Conservation (phyloP, 257 asterid species). For the Salvia hispanica region DNA sequence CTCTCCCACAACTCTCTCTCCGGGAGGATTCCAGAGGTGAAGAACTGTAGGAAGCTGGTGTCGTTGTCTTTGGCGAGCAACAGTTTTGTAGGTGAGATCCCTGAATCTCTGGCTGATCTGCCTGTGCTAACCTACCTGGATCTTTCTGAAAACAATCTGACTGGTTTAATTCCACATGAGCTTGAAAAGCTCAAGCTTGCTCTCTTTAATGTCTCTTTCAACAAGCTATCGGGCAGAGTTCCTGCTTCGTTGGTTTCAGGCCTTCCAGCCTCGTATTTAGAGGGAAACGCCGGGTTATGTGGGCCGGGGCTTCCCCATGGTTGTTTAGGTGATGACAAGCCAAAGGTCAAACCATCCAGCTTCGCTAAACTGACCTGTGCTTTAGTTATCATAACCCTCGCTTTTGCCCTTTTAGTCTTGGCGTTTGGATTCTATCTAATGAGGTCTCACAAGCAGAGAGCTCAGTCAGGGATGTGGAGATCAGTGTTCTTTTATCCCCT, state of each 20-base stretch:
- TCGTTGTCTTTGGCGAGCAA: conserved; percentile 74
- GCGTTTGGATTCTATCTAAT: conserved; percentile 50
- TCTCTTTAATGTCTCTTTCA: conserved; percentile 73
- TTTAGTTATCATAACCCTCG: conserved; percentile 49
- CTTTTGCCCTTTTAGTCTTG: conserved; percentile 43
- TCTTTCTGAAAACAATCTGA: conserved; percentile 73
- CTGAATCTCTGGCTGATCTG: conserved; percentile 61
- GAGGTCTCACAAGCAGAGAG: conserved; percentile 39
- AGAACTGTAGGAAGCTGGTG: conserved; percentile 61
- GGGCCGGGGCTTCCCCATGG: conserved; percentile 69
- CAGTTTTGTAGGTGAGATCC: conserved; percentile 66
- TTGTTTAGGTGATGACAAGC: conserved; percentile 45
- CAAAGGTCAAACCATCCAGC: conserved; percentile 31
- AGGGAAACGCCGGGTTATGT: conserved; percentile 79
- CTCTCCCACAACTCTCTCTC: conserved; percentile 68
- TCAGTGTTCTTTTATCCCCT: conserved; percentile 84
- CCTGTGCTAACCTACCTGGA: conserved; percentile 83
- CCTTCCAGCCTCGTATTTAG: conserved; percentile 78
- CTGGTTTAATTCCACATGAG: conserved; percentile 64
- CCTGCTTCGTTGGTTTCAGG: conserved; percentile 64
- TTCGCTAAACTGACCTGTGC: conserved; percentile 51
- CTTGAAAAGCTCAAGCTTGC: conserved; percentile 81
- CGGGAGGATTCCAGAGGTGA: conserved; percentile 68
- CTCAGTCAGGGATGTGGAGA: conserved; percentile 50
- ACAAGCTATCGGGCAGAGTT: conserved; percentile 68